phyloP scores from a whole-genome alignment of 352 stramenopile genomes.

The Pythium monospermum region DNA sequence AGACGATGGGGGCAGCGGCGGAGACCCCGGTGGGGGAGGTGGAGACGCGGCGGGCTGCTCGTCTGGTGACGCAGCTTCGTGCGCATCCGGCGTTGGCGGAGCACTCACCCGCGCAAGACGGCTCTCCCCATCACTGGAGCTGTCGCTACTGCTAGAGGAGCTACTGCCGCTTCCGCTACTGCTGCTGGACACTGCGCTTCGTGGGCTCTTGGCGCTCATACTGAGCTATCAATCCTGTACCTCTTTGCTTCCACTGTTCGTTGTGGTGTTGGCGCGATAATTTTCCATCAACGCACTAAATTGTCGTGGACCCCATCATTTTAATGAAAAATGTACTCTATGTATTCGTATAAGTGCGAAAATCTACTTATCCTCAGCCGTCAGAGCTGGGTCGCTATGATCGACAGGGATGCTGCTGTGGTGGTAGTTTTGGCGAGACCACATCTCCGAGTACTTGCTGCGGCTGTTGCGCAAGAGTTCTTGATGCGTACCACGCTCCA shows the following conservation, averaged over 20 bases:
- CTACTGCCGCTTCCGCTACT: slow-evolving; percentile 30
- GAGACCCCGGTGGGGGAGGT: slow-evolving; percentile 23
- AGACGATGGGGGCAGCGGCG: slow-evolving; percentile 24
- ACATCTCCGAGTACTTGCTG: slow-evolving; percentile 53
- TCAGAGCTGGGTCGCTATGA: background rate
- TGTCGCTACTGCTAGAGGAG: slow-evolving; percentile 34
- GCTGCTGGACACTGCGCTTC: slow-evolving; percentile 14
- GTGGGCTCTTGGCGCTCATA: slow-evolving; percentile 1
- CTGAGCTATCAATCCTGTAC: background rate
- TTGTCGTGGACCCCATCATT: background rate
- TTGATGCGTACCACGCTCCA: slow-evolving; percentile 71
- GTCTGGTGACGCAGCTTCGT: background rate
- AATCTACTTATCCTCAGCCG: background rate
- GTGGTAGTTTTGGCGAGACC: slow-evolving; percentile 30
- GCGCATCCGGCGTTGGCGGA: slow-evolving; percentile 7
- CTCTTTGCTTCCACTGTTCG: slow-evolving; percentile 1
- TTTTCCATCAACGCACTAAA: background rate
- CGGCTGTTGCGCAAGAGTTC: slow-evolving; percentile 46
- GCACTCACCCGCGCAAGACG: slow-evolving; percentile 20
- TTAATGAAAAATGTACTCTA: background rate
- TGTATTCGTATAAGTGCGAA: background rate
- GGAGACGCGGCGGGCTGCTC: slow-evolving; percentile 26
- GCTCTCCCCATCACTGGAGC: slow-evolving; percentile 37
- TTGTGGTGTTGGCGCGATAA: background rate
- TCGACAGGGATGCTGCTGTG: background rate